Evolutionary conservation across 164 flowering plant genomes (phyloP), one percentile per base, ranked within the genome.

Genomic region (Tetracentron sinense): DNA sequence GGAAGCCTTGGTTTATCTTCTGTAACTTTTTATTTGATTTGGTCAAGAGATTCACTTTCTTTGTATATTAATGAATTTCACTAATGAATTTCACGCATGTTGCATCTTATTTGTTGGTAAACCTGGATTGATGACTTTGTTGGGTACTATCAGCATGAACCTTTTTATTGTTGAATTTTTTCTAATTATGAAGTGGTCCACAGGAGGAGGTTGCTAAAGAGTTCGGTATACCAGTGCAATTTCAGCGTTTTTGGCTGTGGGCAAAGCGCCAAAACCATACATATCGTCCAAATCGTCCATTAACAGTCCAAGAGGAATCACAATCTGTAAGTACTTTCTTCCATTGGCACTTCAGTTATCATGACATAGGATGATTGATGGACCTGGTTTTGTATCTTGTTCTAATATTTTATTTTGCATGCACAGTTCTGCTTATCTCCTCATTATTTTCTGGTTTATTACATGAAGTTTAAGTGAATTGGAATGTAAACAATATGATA

Each of bases 191-290:
- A 8, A 38, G 1, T 42, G 52, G 29, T 54, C 19, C 22, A 21
- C 83, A 88, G 96, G 92, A 86, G 71, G 88, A 83, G 65, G 83
- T 86, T 62, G 92, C 96, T 6, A 85, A 81, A 73, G 87, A 83
- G 65, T 79, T 88, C 62, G 85, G 87, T 42, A 64, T 86, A 25
- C 95, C 91, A 21, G 83, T 84, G 50, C 85, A 83, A 62, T 81
- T 70, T 69, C 95, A 79, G 67, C 85, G 92, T 10, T 88, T 83
- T 58, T 88, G 95, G 95, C 58, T 81, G 68, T 88, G 95, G 92
- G 88, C 90, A 54, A 83, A 83, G 79, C 87, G 90, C 6, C 95
- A 86, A 74, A 88, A 86, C 64, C 85, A 84, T 58, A 84, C 92
- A 22, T 85, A 83, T 51, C 85, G 95, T 27, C 95, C 87, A 12